A percentile compares a stretch with the other conserved stretches of the same genome.
These are phyloP conservation scores for Clavispora fructus DNA, from an alignment of 805 yeast genomes.

Conservation along the genomic window DNA sequence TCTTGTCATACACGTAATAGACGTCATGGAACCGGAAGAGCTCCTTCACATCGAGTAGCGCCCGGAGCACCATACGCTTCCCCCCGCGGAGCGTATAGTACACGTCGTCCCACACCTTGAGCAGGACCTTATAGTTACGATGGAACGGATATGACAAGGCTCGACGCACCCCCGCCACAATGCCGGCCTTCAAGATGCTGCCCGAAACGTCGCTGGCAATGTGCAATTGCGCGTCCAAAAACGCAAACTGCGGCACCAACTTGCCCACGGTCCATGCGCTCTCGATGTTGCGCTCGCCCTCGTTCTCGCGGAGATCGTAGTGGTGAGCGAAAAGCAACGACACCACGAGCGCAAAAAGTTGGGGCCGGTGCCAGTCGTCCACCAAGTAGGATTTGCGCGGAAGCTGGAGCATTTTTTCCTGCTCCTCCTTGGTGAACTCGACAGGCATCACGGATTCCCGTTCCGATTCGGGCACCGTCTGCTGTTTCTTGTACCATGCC, in stretches of 20 bases:
- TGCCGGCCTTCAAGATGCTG: constrained; percentile 45
- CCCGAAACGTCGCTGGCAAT: constrained; percentile 18
- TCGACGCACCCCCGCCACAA: constrained; percentile 63
- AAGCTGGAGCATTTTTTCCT: constrained; percentile 60
- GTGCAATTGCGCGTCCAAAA: constrained; percentile 57
- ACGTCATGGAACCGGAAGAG: constrained; percentile 78
- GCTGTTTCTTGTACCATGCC: constrained; percentile 43
- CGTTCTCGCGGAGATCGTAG: constrained; percentile 72
- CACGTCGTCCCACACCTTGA: constrained; percentile 71
- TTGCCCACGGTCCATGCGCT: constrained; percentile 95
- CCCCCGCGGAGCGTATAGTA: constrained; percentile 64
- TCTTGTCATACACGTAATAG: constrained; percentile 76
- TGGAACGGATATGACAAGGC: constrained; percentile 77
- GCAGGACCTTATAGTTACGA: constrained; percentile 57
- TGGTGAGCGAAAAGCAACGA: constrained; percentile 67
- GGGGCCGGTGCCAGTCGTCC: constrained; percentile 41
- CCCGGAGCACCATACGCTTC: constrained; percentile 55
- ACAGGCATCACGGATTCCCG: constrained; percentile 32
- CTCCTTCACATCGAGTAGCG: constrained; percentile 59
- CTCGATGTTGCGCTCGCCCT: constrained; percentile 69
- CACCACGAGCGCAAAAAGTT: constrained; percentile 58
- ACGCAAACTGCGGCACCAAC: constrained; percentile 70
- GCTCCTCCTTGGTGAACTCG: constrained; percentile 56
- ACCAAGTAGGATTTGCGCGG: constrained; percentile 61
- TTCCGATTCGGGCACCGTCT: constrained; percentile 19